Percentiles rank a stretch among this genome's conserved stretches.
These are phyloP conservation scores for Avena eriantha DNA, from an alignment of 176 grass and related monocot genomes.

Conservation along the genomic window DNA sequence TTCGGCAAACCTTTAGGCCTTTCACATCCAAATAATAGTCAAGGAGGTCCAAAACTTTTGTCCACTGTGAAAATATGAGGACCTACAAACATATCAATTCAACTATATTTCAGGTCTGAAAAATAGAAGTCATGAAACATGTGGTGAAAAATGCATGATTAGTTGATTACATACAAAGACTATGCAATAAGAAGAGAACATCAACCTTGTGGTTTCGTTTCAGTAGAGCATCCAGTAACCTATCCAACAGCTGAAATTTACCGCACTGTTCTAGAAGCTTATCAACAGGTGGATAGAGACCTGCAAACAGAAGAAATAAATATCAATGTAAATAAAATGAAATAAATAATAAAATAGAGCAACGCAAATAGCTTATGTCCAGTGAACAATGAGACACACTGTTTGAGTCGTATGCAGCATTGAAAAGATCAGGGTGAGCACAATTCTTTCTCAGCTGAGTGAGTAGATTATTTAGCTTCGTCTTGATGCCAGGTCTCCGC, in stretches of 20 bases:
- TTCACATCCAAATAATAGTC: conserved; percentile 84
- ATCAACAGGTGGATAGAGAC: conserved; percentile 79
- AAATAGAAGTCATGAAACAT: conserved; percentile 20
- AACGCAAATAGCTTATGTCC: conserved; percentile 1
- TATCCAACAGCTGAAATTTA: conserved; percentile 85
- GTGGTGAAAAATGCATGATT: background rate
- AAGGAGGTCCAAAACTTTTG: conserved; percentile 87
- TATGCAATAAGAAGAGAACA: conserved; percentile 27
- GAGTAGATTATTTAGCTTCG: conserved; percentile 78
- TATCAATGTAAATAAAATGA: background rate
- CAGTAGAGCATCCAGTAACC: conserved; percentile 65
- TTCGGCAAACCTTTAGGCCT: conserved; percentile 76
- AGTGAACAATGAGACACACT: conserved; percentile 43
- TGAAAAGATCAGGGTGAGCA: conserved; percentile 84
- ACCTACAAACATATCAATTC: conserved; percentile 58
- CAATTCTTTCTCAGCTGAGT: conserved; percentile 92
- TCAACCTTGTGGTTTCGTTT: conserved; percentile 77
- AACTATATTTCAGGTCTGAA: conserved; percentile 28
- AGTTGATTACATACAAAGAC: background rate
- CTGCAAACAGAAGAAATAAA: conserved; percentile 42
- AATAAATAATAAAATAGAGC: conserved; percentile 1
- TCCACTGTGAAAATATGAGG: conserved; percentile 96
- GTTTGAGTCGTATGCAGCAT: conserved; percentile 61
- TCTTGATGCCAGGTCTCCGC: conserved; percentile 63
- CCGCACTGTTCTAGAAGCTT: conserved; percentile 79